Evolutionary conservation across 352 stramenopile genomes (phyloP), one percentile per base, ranked within the genome.

Genomic region (Phytophthora chlamydospora): DNA sequence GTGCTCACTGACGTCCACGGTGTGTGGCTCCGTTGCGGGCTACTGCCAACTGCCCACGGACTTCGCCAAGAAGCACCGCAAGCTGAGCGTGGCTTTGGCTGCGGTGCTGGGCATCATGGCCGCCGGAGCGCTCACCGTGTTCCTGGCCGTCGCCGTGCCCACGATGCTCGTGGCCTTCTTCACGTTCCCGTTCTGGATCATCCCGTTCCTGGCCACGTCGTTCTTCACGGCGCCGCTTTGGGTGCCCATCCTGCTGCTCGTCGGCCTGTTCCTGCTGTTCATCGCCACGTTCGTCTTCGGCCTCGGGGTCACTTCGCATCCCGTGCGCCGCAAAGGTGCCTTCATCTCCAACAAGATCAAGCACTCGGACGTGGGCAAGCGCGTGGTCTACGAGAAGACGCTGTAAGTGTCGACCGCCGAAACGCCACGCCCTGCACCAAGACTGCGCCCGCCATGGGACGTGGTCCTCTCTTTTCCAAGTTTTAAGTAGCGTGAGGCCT

Each of bases 101-200:
- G 83, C 70, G 14, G 43, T 90, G 19, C 27, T 90, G 47, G 81
- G 81, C 10, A 76, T 91, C 43, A 56, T 76, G 24, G 43, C 68
- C 6, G 83, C 83, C 31, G 80, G 81, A 35, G 64, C 65, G 10
- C 65, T 82, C 24, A 77, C 73, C 21, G 52, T 88, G 38, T 92
- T 94, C 54, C 52, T 91, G 51, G 54, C 76, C n/a, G 59, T 94
- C 40, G 85, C 85, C 3, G 72, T 94, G 33, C 85, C 85, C 6
- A 90, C 81, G 29, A 79, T 79, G 29, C 55, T 85, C 16, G 62
- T 94, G 42, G 83, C 83, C 6, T 75, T 80, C 24, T 89, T 94
- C 64, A 94, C 85, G 70, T 82, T 92, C 56, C 85, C 85, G 51
- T 80, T 94, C 62, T 94, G 85, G 85, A 91, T 94, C 72, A 66